These are phyloP conservation scores for Blastobotrys muscicola DNA, from an alignment of 805 yeast genomes.

Conservation along the genomic window DNA sequence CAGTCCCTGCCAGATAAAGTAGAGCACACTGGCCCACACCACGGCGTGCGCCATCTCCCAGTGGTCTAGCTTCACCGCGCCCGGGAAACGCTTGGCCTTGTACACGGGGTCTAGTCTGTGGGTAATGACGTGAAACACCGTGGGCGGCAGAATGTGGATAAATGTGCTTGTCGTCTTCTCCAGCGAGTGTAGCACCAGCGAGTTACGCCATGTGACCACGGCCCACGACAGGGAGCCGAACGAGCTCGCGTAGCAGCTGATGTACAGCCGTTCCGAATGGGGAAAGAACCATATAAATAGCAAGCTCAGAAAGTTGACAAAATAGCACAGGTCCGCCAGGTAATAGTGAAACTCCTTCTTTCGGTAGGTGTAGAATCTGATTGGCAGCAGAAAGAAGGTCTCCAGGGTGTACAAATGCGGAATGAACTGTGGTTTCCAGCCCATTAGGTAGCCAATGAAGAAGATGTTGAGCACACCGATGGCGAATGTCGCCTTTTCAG, in stretches of 20 bases:
- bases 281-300: conserved; percentile 80
- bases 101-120: conserved; percentile 57
- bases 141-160: conserved; percentile 86
- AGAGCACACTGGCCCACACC: conserved; percentile 68
- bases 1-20: conserved; percentile 79
- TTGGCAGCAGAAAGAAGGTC: conserved; percentile 62
- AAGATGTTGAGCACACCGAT: conserved; percentile 60
- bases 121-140: conserved; percentile 74
- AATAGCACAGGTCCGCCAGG: conserved; percentile 89
- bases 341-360: conserved; percentile 74
- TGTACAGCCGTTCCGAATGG: conserved; percentile 56
- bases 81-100: conserved; percentile 59
- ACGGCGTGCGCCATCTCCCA: conserved; percentile 71
- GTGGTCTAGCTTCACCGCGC: conserved; percentile 55
- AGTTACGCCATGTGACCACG: conserved; percentile 91
- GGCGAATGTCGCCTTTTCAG: conserved; percentile 78
- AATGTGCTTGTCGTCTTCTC: conserved; percentile 89
- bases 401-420: conserved; percentile 65
- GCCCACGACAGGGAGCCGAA: conserved; percentile 90
- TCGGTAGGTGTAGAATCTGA: conserved; percentile 73
- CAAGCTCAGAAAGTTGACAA: conserved; percentile 64
- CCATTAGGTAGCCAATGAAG: conserved; percentile 64
- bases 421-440: conserved; percentile 65
- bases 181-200: conserved; percentile 80
- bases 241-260: conserved; percentile 76